Evolutionary conservation across 2,329 filamentous ascomycete genomes (phyloP), one percentile per base, ranked within the genome.

Genomic region (Xylaria sp.): DNA sequence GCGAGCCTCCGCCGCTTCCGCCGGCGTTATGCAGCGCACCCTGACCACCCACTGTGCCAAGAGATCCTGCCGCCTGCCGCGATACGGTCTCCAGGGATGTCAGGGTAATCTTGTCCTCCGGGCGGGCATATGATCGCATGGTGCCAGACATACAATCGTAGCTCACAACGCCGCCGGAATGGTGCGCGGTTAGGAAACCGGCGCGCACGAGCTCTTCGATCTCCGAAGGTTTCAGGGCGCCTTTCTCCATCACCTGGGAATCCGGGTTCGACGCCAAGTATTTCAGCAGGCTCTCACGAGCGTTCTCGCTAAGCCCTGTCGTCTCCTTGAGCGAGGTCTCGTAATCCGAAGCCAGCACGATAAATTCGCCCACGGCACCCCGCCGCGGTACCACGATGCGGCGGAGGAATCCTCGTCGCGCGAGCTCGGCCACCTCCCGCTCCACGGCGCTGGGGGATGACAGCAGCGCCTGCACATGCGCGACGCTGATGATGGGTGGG

Each of bases 41-140:
- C n/a, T 83, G 81, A 4, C 91, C 91, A 1, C 92, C 92, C 0
- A 94, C 88, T 1, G 92, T 91, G 7, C 84, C 90, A 1, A 91
- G 75, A 2, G 89, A 90, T 15, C 92, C 92, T 0, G 92, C 91
- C 5, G 91, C 88, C 25, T 90, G 89, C 70, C 83, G 85, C 1
- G 89, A 88, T 25, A 92, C 88, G 32, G 84, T 86, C 46, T 90
- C 86, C 10, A 94, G 83, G 3, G 88, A 89, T 28, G 87, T 85
- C 46, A 90, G 81, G 10, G 86, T 88, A 18, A 85, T 85, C 71
- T 84, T 83, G 64, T 87, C 85, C 63, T 87, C 86, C 0, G 87
- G 86, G 2, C 86, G 82, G 12, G 84, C 78, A 57, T 83, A 82
- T 12, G 85, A 75, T 50, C 80, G 83, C 68, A 76, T 80, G 25